Base-by-base conservation (phyloP, 2,329 filamentous ascomycete genomes). In the Exophiala phaeomuriformis region DNA sequence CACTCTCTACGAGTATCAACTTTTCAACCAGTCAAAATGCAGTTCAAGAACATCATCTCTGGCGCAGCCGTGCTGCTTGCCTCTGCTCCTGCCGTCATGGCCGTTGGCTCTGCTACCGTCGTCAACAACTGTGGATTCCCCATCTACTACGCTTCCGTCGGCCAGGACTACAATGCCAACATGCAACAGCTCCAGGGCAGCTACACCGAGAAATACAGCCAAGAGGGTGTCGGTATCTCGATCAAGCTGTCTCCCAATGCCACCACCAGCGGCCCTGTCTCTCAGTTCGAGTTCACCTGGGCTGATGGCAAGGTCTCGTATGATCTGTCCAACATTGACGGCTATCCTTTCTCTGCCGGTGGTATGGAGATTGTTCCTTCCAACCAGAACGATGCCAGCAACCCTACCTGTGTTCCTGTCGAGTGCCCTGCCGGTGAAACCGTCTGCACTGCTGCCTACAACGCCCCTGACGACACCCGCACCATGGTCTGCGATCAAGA, bases 241-340 rank as follows among this genome's bases (percentile, higher is more conserved):
- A 62, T 75, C 45, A 74, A 73, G 64, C 67, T 75, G 57, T 68
- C 72, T 41, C 66, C 61, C 19, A 63, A 69, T 30, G 65, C 64
- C 31, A 68, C 64, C 39, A 66, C 66, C 31, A 66, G 63, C 32
- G 59, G 59, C 29, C 60, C 69, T 3, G 67, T 73, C 60, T 68
- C 69, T 40, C 68, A 67, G 57, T 73, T 68, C 57, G 69, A 72
- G 37, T 74, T 74, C 61, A 69, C 67, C 32, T 63, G 73, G 47
- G 65, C 68, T 49, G 64, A 65, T 39, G 63, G 60, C 44, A 61
- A 64, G 40, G 61, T 72, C 53, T 71, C 67, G 61, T 75, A 74
- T 51, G 72, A 73, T 49, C 61, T 75, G 52, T 70, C 67, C 3
- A 68, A 71, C 62, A 71, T 74, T 50, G 70, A 70, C 46, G 72